Evolutionary conservation across 208 protist species (phyloP), one percentile per base, ranked within the genome.

Genomic region (Trypanosoma melophagium): DNA sequence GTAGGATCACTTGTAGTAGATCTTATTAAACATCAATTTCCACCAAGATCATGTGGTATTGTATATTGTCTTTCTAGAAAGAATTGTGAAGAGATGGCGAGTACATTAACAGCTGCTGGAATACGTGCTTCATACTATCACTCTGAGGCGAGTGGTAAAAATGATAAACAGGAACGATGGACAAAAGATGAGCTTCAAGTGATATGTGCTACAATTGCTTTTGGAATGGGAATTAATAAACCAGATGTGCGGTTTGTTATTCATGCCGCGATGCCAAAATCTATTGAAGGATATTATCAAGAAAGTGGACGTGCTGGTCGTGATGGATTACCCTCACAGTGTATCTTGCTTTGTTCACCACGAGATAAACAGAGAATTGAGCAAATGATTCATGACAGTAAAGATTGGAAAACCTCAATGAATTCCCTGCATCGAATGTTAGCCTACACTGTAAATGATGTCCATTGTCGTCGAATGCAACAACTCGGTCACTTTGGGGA

Each of bases 201-300:
- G n/a, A 94, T 99, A 28, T 96, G 90, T 54, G 97, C 98, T 31
- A 99, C 98, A 17, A 97, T 99, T 53, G 98, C 98, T 21, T 99
- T 99, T 74, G 98, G 97, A 25, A 99, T 99, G 97, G 98, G 97
- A 60, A 99, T 99, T 69, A 97, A 99, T 78, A 99, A 99, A 60
- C 90, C 95, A 7, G 95, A 99, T 69, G 98, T 99, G 7, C 91
- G 98, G 51, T 99, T 96, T 73, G 97, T 99, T 40, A 92, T 99
- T 54, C 98, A 99, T 84, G 87, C 96, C 12, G 78, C 89, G 12
- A 89, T 99, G 71, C 97, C 98, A 0, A 99, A 98, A 80, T 97
- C 84, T 8, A 86, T 99, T 49, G 98, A 99, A 78, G 95, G 87
- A 10, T 99, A 99, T 75, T 98, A 98, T 76, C 98, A 99, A 69